Evolutionary conservation across 169 alveolate species (phyloP).

Genomic region (Plasmodium blacklocki): DNA sequence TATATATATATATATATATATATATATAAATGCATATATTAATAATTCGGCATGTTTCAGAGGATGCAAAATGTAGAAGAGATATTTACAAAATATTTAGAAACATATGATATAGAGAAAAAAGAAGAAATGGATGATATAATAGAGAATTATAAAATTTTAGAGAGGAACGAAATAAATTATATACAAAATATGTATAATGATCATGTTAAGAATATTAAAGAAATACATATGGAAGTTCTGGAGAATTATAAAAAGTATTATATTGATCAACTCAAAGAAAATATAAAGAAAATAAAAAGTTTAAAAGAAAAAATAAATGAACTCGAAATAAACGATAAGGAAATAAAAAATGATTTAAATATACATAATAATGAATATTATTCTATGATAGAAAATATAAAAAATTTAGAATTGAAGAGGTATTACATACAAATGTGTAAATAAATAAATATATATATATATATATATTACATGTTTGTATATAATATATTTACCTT

Average conservation of each 20-base stretch:
- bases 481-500: not conserved
- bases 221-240: constrained; percentile 30
- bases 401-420: constrained; percentile 30
- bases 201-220: constrained; percentile 57
- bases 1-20: too few species aligned
- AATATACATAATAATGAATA: constrained; percentile 15
- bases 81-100: constrained; percentile 31
- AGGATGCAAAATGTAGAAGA: constrained; percentile 30
- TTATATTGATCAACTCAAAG: constrained; percentile 44
- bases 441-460: not conserved
- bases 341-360: constrained; percentile 27
- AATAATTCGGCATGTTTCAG: not conserved
- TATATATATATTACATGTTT: not conserved
- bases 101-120: constrained; percentile 33
- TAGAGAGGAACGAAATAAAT: constrained; percentile 57
- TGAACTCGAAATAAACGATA: constrained; percentile 44
- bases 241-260: constrained; percentile 39
- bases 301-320: constrained; percentile 28
- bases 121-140: constrained; percentile 66
- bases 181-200: constrained; percentile 52
- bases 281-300: constrained; percentile 55
- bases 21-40: not conserved
- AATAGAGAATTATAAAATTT: constrained; percentile 41
- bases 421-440: constrained; percentile 13
- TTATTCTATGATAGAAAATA: constrained; percentile 16